phyloP scores from a whole-genome alignment of 2,329 filamentous ascomycete genomes.

The Phoma herbarum region DNA sequence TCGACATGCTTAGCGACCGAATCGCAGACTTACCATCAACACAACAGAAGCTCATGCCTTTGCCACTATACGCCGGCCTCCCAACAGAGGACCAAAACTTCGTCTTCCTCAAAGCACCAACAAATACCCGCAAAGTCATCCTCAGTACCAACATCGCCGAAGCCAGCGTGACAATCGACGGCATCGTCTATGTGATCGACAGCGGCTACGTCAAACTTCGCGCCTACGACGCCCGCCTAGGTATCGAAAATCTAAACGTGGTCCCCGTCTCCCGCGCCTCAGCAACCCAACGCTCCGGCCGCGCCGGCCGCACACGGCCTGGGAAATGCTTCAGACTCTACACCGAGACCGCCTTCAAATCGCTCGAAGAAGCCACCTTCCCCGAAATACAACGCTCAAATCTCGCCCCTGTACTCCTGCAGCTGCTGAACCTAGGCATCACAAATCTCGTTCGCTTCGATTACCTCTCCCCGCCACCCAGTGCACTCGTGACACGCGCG shows the following conservation, averaged over 20 bases:
- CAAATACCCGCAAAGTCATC: constrained; percentile 88
- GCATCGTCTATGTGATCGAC: constrained; percentile 90
- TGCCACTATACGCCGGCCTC: constrained; percentile 90
- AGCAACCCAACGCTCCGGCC: constrained; percentile 87
- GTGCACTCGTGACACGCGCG: constrained; percentile 83
- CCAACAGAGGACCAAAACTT: constrained; percentile 93
- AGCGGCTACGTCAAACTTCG: constrained; percentile 90
- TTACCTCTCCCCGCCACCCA: constrained; percentile 85
- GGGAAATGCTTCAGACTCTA: constrained; percentile 96
- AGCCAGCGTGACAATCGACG: constrained; percentile 91
- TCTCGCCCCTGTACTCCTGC: constrained; percentile 84
- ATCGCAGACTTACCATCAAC: constrained; percentile 69
- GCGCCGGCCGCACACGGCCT: constrained; percentile 86
- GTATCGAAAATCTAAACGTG: constrained; percentile 86
- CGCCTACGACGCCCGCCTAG: constrained; percentile 82
- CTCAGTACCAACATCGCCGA: constrained; percentile 96
- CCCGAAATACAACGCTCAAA: constrained; percentile 95
- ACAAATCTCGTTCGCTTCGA: constrained; percentile 93
- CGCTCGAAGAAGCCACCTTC: constrained; percentile 74
- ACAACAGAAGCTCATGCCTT: constrained; percentile 68
- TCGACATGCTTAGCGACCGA: constrained; percentile 81
- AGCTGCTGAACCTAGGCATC: constrained; percentile 93
- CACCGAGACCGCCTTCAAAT: constrained; percentile 75
- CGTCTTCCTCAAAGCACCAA: constrained; percentile 84
- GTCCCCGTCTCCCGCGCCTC: constrained; percentile 89